These are phyloP conservation scores for Solanum chilense DNA, from an alignment of 257 asterid species.

Conservation along the genomic window DNA sequence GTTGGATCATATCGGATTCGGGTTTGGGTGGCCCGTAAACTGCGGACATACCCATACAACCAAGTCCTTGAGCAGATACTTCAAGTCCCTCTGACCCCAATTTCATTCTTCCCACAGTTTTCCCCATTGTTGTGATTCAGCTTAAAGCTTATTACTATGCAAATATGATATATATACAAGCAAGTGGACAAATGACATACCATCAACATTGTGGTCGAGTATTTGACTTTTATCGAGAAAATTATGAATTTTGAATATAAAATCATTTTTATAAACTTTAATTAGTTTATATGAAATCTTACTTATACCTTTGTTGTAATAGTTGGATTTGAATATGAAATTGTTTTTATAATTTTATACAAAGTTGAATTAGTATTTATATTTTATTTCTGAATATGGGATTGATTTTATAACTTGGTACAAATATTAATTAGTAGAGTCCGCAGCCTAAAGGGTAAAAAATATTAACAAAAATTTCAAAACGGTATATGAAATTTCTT, in stretches of 20 bases:
- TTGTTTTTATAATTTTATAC: fast-evolving
- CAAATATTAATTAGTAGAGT: too few relatives aligned
- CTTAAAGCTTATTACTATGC: background rate
- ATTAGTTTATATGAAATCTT: too few relatives aligned
- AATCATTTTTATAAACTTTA: too few relatives aligned
- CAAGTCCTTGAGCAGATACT: constrained; percentile 29
- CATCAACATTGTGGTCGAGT: too few relatives aligned
- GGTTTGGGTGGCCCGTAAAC: constrained; percentile 35
- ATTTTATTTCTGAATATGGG: fast-evolving
- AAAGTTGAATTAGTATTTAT: background rate
- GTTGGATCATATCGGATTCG: constrained; percentile 28
- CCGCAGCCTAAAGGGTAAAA: too few relatives aligned
- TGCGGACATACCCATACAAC: constrained; percentile 37
- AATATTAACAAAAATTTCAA: too few relatives aligned
- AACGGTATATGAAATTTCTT: too few relatives aligned
- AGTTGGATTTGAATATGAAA: background rate
- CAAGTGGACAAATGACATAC: too few relatives aligned
- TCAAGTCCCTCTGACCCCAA: constrained; percentile 28
- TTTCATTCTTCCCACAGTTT: constrained; percentile 14
- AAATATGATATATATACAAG: too few relatives aligned
- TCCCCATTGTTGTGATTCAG: background rate
- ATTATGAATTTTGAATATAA: too few relatives aligned
- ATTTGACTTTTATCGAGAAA: too few relatives aligned
- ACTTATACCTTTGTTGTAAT: too few relatives aligned
- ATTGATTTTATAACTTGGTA: background rate